These are phyloP conservation scores for Stentor roeselii DNA, from an alignment of 73 alveolate genomes.

Conservation along the genomic window DNA sequence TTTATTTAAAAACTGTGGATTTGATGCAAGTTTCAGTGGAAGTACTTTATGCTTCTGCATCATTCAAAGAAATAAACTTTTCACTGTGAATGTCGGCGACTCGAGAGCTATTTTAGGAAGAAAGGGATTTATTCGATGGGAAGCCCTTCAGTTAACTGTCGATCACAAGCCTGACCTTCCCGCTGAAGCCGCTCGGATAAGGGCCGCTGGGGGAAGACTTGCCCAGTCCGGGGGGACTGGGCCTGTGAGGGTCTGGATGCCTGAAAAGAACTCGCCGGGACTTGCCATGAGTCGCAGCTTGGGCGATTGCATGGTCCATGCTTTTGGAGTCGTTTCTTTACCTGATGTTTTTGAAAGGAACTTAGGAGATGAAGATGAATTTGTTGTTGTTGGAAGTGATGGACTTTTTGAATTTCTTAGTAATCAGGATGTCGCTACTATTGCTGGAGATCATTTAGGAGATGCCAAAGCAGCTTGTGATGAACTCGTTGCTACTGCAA, in stretches of 20 bases:
- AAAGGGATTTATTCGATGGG: background rate
- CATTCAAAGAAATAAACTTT: background rate
- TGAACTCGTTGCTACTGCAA: background rate
- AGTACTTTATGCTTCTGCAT: background rate
- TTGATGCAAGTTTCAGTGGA: background rate
- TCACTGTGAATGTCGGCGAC: conserved; percentile 46
- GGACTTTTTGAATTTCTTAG: conserved; percentile 50
- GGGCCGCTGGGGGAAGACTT: conserved; percentile 49
- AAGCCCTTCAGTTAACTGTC: conserved; percentile 28
- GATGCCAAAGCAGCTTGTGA: background rate
- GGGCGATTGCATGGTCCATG: conserved; percentile 64
- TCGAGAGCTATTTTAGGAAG: conserved; percentile 47
- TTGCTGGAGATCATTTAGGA: background rate
- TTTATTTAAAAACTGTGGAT: background rate
- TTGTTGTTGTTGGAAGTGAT: conserved; percentile 45
- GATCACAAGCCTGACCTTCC: conserved; percentile 57
- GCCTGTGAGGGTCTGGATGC: conserved; percentile 61
- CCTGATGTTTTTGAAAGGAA: conserved; percentile 54
- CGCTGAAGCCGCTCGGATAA: conserved; percentile 44
- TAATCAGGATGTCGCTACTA: conserved; percentile 25
- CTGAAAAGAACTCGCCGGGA: conserved; percentile 71
- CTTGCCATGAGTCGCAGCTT: conserved; percentile 60
- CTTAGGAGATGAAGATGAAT: conserved; percentile 30
- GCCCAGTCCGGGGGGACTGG: conserved; percentile 47
- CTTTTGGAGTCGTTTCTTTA: conserved; percentile 53